Evolutionary conservation across 202 grass and related monocot genomes (phyloP).

Genomic region (Brachypodium distachyon): DNA sequence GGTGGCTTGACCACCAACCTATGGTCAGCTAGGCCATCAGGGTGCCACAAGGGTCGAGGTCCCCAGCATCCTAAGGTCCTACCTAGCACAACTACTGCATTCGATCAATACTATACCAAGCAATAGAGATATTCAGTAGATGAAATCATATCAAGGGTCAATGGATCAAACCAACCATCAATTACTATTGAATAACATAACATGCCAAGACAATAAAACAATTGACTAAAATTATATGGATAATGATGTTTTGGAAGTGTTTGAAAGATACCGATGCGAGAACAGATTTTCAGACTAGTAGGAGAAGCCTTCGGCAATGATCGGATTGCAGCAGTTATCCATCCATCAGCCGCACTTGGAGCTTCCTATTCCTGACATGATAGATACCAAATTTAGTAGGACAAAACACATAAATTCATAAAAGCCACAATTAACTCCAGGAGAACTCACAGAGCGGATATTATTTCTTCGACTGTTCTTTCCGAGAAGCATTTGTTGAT

Average conservation of each 20-base stretch:
- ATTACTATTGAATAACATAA: not conserved
- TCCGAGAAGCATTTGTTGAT: constrained; percentile 97
- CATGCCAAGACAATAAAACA: not conserved
- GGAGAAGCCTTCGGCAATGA: constrained; percentile 86
- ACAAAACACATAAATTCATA: not conserved
- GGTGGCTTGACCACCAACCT: too few relatives aligned
- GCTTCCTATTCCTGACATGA: constrained; percentile 68
- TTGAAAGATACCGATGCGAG: constrained; percentile 66
- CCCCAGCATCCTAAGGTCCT: not conserved
- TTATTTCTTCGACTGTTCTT: constrained; percentile 81
- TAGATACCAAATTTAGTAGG: constrained; percentile 24
- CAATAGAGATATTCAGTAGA: not conserved
- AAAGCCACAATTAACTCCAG: constrained; percentile 3
- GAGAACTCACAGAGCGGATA: constrained; percentile 77
- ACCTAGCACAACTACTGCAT: not conserved
- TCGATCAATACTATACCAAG: not conserved
- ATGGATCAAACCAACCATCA: not conserved
- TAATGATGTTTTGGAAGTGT: constrained; percentile 1
- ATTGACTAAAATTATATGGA: not conserved
- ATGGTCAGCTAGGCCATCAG: too few relatives aligned
- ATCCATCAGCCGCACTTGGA: constrained; percentile 40
- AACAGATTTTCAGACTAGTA: constrained; percentile 89
- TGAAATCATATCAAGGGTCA: not conserved
- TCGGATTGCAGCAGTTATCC: constrained; percentile 54
- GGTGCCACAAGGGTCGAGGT: not conserved